These are phyloP conservation scores for Leccinum colubrinum DNA, from an alignment of 1,284 basidiomycete genomes.

Conservation along the genomic window DNA sequence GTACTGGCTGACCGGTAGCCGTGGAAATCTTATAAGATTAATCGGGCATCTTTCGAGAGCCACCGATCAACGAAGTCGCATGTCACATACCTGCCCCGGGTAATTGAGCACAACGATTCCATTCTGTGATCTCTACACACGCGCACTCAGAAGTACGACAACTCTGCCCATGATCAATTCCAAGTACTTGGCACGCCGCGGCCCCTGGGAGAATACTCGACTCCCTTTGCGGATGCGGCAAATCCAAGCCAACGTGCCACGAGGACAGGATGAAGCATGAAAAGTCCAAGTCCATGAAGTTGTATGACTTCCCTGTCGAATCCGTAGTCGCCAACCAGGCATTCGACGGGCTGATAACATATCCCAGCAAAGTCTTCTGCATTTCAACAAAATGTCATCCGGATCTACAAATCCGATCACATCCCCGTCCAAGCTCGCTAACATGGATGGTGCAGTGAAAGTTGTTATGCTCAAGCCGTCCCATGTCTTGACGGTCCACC, in stretches of 20 bases:
- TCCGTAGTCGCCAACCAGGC: conserved; percentile 52
- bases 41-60: no score
- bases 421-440: conserved; percentile 68
- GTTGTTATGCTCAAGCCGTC: conserved; percentile 88
- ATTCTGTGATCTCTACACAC: no score
- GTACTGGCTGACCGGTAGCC: no score
- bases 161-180: no score
- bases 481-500: conserved; percentile 55
- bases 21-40: no score
- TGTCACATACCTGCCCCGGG: no score
- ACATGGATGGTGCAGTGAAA: conserved; percentile 80
- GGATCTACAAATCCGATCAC: conserved; percentile 83
- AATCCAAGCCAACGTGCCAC: conserved; percentile 27
- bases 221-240: no score
- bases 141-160: no score
- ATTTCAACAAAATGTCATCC: conserved; percentile 29
- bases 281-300: conserved; percentile 36
- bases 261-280: conserved; percentile 40
- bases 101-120: no score
- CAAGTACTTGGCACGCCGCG: no score
- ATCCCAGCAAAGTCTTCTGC: neutral
- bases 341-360: conserved; percentile 57
- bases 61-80: no score
- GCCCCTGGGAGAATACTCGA: no score
- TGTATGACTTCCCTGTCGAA: conserved; percentile 39